These are phyloP conservation scores for Calocera cornea DNA, from an alignment of 768 basidiomycete genomes.

Conservation along the genomic window DNA sequence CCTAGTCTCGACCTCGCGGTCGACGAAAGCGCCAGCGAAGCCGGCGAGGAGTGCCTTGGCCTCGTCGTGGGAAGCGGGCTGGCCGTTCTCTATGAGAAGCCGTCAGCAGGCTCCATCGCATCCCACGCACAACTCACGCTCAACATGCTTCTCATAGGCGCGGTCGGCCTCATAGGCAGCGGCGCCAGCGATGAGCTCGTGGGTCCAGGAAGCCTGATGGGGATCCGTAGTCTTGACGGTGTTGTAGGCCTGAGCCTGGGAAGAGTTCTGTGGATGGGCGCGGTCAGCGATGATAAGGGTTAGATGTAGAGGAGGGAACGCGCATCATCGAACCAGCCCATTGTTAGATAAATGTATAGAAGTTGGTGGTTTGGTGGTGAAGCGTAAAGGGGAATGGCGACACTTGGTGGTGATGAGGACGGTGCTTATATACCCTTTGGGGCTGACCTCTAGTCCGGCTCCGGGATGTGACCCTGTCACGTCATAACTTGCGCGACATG, in stretches of 20 bases:
- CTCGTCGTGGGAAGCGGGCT: slow-evolving; percentile 35
- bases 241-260: neutral
- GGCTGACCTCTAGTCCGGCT: too few species aligned
- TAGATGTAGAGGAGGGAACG: neutral
- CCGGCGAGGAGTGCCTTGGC: slow-evolving; percentile 51
- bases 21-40: slow-evolving; percentile 40
- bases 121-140: neutral
- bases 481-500: neutral
- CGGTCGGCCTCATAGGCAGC: slow-evolving; percentile 37
- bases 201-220: neutral
- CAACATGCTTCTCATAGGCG: slow-evolving; percentile 44
- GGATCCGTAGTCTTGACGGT: neutral
- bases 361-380: neutral
- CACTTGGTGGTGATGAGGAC: neutral
- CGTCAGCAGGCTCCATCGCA: neutral
- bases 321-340: neutral
- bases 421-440: neutral
- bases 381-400: neutral
- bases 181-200: slow-evolving; percentile 16
- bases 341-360: neutral
- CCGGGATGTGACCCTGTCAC: too few species aligned
- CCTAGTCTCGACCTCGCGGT: slow-evolving; percentile 43
- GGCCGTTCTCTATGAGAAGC: slow-evolving; percentile 29
- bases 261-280: neutral
- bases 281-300: neutral